Evolutionary conservation across 1,284 basidiomycete species (phyloP), one percentile per base, ranked within the genome.

Genomic region (Marasmius fiardii): DNA sequence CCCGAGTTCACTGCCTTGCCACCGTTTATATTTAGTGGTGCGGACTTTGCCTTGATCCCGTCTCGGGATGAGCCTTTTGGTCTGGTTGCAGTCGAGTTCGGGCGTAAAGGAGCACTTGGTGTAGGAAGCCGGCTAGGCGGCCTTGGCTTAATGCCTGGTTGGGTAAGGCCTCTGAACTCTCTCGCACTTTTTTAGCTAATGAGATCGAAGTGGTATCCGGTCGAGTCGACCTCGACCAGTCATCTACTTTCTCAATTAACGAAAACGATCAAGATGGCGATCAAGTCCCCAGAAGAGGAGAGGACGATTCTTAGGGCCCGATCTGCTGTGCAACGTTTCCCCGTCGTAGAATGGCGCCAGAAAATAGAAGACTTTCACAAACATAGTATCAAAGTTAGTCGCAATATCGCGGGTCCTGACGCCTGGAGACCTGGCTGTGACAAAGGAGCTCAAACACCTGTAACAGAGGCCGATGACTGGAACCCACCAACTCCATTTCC

Each of bases 61-160:
- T 95, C 92, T 59, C 89, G 93, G 74, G 93, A 96, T 68, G 93
- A 96, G 67, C 93, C 93, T 1, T 96, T 96, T 72, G 93, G 93
- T 77, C 77, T 95, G 51, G 93, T 95, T 47, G 93, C 93, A 55
- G 93, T 96, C 64, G 93, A 95, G 69, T 96, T 96, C 72, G 93
- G 93, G 72, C 80, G 93, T 64, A 95, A 95, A 73, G 93, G 93
- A 79, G 93, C 93, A 58, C 82, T 96, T 54, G 93, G 93, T 78
- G 93, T 96, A 61, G 93, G 93, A 64, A 85, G 88, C 75, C 90
- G 93, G 68, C 81, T 95, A 28, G 93, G 93, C 71, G 93, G 93
- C 79, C 81, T 96, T 45, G 93, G 93, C 75, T 77, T 96, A 62
- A 96, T 96, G 93, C 93, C 93, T 66, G 93, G 93, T 77, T 95